These are phyloP conservation scores for Neonectria punicea DNA, from an alignment of 2,329 filamentous ascomycete species.

Conservation along the genomic window DNA sequence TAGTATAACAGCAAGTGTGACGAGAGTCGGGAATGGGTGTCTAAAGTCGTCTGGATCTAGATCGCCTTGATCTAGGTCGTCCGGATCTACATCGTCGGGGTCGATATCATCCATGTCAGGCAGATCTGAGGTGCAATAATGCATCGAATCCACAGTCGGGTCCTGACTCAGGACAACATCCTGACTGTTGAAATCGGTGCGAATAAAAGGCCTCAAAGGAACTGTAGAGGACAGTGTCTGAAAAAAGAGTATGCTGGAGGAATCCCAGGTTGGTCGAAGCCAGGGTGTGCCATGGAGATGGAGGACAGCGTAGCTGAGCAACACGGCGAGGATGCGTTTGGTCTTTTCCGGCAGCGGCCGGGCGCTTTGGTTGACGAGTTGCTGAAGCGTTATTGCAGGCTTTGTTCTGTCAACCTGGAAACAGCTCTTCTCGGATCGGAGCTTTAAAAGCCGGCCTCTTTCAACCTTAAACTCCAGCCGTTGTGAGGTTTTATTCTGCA, in stretches of 20 bases:
- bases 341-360: not conserved
- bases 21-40: slow-evolving; percentile 15
- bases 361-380: not conserved
- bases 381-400: not conserved
- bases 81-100: not conserved
- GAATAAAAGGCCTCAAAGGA: slow-evolving; percentile 26
- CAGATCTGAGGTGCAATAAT: not conserved
- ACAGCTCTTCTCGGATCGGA: slow-evolving; percentile 14
- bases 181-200: not conserved
- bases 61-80: not conserved
- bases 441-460: slow-evolving; percentile 15
- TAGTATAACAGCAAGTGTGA: slow-evolving; percentile 18
- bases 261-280: slow-evolving; percentile 17
- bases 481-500: not conserved
- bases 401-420: not conserved
- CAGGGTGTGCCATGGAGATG: slow-evolving; percentile 26
- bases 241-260: slow-evolving; percentile 24
- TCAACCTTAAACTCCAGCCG: slow-evolving; percentile 23
- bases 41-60: slow-evolving; percentile 15
- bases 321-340: not conserved
- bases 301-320: slow-evolving; percentile 11
- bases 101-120: not conserved
- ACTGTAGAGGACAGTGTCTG: slow-evolving; percentile 4
- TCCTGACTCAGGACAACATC: too few species aligned
- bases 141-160: not conserved